A percentile compares a stretch with the other conserved stretches of the same genome.
phyloP scores from a whole-genome alignment of 2,329 filamentous ascomycete genomes.

The Ophiocordyceps robertsii region DNA sequence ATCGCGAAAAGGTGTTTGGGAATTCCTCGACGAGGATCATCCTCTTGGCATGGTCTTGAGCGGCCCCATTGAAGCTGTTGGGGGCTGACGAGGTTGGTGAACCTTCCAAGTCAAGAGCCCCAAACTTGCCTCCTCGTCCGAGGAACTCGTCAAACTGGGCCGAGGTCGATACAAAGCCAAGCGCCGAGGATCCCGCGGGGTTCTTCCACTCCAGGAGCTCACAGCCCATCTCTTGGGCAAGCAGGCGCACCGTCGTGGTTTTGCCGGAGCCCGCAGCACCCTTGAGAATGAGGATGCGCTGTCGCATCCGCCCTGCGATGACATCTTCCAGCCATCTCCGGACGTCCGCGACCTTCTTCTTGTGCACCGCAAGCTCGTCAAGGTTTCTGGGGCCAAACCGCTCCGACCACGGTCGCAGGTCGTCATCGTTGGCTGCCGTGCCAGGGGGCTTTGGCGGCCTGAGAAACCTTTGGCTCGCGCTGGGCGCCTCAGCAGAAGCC shows the following conservation, averaged over 20 bases:
- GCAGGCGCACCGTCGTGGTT: slow-evolving; percentile 69
- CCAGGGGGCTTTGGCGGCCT: slow-evolving; percentile 23
- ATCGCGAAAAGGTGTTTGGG: slow-evolving; percentile 58
- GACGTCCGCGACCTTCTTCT: slow-evolving; percentile 84
- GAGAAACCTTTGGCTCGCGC: slow-evolving; percentile 38
- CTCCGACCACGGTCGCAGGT: slow-evolving; percentile 74
- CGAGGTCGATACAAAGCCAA: slow-evolving; percentile 55
- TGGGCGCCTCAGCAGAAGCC: slow-evolving; percentile 9
- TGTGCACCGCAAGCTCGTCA: slow-evolving; percentile 84
- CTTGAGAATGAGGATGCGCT: slow-evolving; percentile 73
- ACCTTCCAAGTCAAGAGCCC: slow-evolving; percentile 44
- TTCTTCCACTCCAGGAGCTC: slow-evolving; percentile 87
- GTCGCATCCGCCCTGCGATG: slow-evolving; percentile 46
- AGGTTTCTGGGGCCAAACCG: slow-evolving; percentile 62
- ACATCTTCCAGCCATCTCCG: slow-evolving; percentile 69
- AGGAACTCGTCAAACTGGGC: slow-evolving; percentile 89
- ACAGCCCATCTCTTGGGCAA: slow-evolving; percentile 64
- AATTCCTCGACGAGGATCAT: slow-evolving; percentile 73
- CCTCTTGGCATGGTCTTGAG: slow-evolving; percentile 21
- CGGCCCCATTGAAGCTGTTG: slow-evolving; percentile 7
- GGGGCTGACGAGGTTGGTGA: slow-evolving; percentile 13
- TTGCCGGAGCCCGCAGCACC: slow-evolving; percentile 87
- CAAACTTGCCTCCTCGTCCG: slow-evolving; percentile 66
- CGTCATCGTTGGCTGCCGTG: slow-evolving; percentile 26
- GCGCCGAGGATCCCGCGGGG: slow-evolving; percentile 47